Conservation (phyloP, 495 filamentous ascomycete species). For the Daldinia vernicosa region DNA sequence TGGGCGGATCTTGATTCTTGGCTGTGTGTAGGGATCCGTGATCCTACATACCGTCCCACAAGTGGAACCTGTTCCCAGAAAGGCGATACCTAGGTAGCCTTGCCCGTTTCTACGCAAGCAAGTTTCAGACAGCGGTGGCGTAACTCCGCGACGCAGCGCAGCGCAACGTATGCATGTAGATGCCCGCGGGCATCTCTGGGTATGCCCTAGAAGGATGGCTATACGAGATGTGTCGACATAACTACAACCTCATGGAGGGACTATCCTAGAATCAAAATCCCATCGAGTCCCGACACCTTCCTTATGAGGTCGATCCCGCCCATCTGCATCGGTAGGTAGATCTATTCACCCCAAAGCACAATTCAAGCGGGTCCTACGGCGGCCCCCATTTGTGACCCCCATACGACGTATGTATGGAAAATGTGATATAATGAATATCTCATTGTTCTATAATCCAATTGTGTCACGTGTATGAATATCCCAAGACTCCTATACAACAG, state of each 20-base stretch:
- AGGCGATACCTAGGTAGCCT: not conserved
- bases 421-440: slow-evolving; percentile 8
- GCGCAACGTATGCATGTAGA: not conserved
- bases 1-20: slow-evolving; percentile 7
- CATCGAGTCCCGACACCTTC: slow-evolving; percentile 9
- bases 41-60: not conserved
- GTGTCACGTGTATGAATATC: slow-evolving; percentile 22
- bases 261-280: not conserved
- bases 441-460: slow-evolving; percentile 22
- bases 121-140: not conserved
- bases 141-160: not conserved
- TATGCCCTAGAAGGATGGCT: not conserved
- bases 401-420: too few species aligned
- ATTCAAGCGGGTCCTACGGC: slow-evolving; percentile 15
- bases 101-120: not conserved
- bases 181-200: not conserved
- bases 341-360: slow-evolving; percentile 21
- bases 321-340: not conserved
- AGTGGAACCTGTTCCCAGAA: not conserved
- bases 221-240: not conserved
- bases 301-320: slow-evolving; percentile 20
- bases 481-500: slow-evolving; percentile 32
- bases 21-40: slow-evolving; percentile 1
- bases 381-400: not conserved
- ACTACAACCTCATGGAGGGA: not conserved